phyloP scores from a whole-genome alignment of 2,329 filamentous ascomycete species.

The Orbilia ellipsospora region DNA sequence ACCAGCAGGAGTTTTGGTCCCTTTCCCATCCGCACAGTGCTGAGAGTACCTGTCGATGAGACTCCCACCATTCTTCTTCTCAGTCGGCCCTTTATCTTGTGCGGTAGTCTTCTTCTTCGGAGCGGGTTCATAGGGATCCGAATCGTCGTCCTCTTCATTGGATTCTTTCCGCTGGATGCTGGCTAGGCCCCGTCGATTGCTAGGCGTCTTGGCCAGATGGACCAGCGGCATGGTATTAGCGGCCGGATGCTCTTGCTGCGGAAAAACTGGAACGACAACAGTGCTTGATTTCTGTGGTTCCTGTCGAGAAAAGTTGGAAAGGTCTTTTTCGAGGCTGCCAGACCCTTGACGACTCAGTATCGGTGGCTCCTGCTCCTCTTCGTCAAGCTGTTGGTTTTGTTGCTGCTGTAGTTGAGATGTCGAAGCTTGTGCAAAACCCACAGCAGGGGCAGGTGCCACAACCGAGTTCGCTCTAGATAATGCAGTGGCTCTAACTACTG shows the following conservation, averaged over 20 bases:
- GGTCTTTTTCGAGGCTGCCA: slow-evolving; percentile 3
- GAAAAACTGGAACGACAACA: not conserved
- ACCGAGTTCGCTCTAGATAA: slow-evolving; percentile 20
- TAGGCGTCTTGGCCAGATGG: slow-evolving; percentile 47
- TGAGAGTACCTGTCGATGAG: slow-evolving; percentile 48
- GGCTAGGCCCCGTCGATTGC: slow-evolving; percentile 35
- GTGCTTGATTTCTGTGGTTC: slow-evolving; percentile 25
- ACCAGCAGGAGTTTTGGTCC: slow-evolving; percentile 47
- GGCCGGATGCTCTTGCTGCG: not conserved
- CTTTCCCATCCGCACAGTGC: slow-evolving; percentile 51
- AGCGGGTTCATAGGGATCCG: slow-evolving; percentile 44
- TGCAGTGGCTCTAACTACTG: not conserved
- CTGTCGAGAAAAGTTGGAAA: slow-evolving; percentile 27
- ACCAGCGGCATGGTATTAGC: slow-evolving; percentile 27
- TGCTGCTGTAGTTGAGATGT: not conserved
- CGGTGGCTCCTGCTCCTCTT: slow-evolving; percentile 4
- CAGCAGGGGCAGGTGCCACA: not conserved
- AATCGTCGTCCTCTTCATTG: slow-evolving; percentile 22
- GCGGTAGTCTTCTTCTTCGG: slow-evolving; percentile 15
- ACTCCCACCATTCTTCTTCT: slow-evolving; percentile 27
- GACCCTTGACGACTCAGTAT: slow-evolving; percentile 8
- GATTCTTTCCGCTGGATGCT: slow-evolving; percentile 32
- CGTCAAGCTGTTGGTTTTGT: too few species aligned
- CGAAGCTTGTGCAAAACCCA: slow-evolving; percentile 7
- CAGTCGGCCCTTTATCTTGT: not conserved